Conservation (phyloP, 2,329 filamentous ascomycete genomes). For the Dothistroma septosporum region DNA sequence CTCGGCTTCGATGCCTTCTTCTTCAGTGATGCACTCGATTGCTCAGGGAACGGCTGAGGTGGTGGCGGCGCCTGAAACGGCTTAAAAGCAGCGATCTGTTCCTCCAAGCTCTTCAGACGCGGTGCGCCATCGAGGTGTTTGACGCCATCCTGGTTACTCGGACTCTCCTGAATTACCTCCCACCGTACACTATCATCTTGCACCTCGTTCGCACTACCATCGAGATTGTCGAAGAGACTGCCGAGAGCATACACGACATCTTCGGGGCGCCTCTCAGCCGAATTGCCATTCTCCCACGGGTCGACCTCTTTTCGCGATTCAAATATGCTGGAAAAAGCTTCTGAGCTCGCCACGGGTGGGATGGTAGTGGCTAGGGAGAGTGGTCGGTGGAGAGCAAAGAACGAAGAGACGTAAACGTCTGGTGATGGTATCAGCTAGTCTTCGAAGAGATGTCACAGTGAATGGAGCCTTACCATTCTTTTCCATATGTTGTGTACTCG, state of each 20-base stretch:
- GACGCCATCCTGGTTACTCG: conserved; percentile 32
- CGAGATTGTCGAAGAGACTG: conserved; percentile 39
- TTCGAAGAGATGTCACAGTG: background rate
- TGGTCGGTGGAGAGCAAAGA: conserved; percentile 93
- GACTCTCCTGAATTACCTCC: conserved; percentile 36
- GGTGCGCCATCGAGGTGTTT: conserved; percentile 30
- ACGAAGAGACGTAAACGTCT: conserved; percentile 86
- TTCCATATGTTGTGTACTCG: conserved; percentile 68
- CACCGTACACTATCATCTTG: conserved; percentile 38
- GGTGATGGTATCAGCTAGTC: conserved; percentile 7
- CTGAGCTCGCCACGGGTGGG: conserved; percentile 65
- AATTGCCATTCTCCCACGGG: conserved; percentile 39
- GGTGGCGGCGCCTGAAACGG: conserved; percentile 84
- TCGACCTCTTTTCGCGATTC: conserved; percentile 49
- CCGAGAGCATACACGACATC: conserved; percentile 46
- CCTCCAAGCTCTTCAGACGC: conserved; percentile 36
- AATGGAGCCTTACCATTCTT: conserved; percentile 6
- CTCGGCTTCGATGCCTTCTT: conserved; percentile 18
- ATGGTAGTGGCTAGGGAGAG: conserved; percentile 83
- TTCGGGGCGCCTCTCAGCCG: conserved; percentile 41
- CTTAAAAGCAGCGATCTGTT: conserved; percentile 48
- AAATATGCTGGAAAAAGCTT: conserved; percentile 83
- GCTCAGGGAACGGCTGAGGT: conserved; percentile 54
- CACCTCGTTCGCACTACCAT: conserved; percentile 21
- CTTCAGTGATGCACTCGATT: conserved; percentile 17